These are phyloP conservation scores for Fusarium sp. DNA, from an alignment of 2,329 filamentous ascomycete species.

Conservation along the genomic window DNA sequence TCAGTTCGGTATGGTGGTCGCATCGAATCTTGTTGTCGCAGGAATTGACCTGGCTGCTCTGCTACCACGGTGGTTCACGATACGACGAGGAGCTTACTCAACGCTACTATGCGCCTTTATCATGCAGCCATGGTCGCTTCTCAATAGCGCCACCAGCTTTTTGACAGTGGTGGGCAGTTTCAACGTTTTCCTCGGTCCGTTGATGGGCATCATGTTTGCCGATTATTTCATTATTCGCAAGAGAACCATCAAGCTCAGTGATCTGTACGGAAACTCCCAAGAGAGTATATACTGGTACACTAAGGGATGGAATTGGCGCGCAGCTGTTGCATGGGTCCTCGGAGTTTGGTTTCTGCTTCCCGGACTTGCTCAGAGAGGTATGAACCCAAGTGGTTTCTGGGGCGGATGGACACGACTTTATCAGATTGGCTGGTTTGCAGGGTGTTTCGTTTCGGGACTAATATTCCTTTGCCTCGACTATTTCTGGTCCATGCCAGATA, in stretches of 20 bases:
- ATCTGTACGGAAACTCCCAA: neutral
- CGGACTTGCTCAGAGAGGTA: neutral
- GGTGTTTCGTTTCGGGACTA: neutral
- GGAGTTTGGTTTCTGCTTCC: conserved; percentile 2
- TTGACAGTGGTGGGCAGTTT: conserved; percentile 1
- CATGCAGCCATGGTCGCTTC: conserved; percentile 9
- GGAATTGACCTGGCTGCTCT: conserved; percentile 13
- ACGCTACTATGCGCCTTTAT: conserved; percentile 2
- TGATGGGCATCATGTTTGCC: neutral
- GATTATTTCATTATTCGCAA: conserved; percentile 4
- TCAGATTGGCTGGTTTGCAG: neutral
- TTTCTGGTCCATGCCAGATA: neutral
- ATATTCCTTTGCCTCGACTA: neutral
- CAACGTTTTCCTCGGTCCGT: neutral
- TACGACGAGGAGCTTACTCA: neutral
- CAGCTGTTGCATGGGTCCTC: neutral
- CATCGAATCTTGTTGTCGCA: conserved; percentile 13
- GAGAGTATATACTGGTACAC: conserved; percentile 5
- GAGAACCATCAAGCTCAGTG: neutral
- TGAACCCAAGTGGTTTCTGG: conserved; percentile 2
- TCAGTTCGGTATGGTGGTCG: conserved; percentile 31
- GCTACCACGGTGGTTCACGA: conserved; percentile 8
- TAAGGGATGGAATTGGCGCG: conserved; percentile 3
- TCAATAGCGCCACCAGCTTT: conserved; percentile 6
- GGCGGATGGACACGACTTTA: neutral